phyloP scores from a whole-genome alignment of 352 stramenopile species.

The Phytophthora vignae region DNA sequence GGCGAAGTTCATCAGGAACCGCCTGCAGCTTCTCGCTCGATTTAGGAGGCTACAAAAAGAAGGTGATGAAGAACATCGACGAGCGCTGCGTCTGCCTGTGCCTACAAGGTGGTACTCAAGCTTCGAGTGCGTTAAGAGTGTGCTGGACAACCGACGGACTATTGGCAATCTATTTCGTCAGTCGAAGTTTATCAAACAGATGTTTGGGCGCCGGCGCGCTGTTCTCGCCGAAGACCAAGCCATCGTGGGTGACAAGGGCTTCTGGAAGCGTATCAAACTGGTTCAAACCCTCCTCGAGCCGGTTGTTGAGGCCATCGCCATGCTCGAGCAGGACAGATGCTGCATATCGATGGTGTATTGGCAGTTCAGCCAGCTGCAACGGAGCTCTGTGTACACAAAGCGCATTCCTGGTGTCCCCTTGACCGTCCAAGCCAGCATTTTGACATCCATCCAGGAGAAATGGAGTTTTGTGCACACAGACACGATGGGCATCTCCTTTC shows the following conservation, averaged over 20 bases:
- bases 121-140: conserved; percentile 8
- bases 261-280: neutral
- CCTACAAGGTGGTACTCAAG: conserved; percentile 2
- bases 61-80: neutral
- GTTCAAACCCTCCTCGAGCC: neutral
- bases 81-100: neutral
- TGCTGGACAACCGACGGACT: neutral
- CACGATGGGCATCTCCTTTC: neutral
- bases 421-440: neutral
- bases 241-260: neutral
- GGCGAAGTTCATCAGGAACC: conserved; percentile 4
- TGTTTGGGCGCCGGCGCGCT: neutral
- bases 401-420: neutral
- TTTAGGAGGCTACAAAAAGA: neutral
- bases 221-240: neutral
- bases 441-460: neutral
- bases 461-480: neutral
- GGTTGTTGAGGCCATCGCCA: neutral
- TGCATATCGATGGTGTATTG: conserved; percentile 16
- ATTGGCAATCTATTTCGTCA: neutral
- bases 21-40: neutral
- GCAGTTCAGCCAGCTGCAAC: conserved; percentile 14
- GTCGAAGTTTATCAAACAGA: conserved; percentile 4
- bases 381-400: neutral
- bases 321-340: conserved; percentile 2